Base-by-base conservation (phyloP, 164 flowering plant genomes). In the Cinnamomum chago region DNA sequence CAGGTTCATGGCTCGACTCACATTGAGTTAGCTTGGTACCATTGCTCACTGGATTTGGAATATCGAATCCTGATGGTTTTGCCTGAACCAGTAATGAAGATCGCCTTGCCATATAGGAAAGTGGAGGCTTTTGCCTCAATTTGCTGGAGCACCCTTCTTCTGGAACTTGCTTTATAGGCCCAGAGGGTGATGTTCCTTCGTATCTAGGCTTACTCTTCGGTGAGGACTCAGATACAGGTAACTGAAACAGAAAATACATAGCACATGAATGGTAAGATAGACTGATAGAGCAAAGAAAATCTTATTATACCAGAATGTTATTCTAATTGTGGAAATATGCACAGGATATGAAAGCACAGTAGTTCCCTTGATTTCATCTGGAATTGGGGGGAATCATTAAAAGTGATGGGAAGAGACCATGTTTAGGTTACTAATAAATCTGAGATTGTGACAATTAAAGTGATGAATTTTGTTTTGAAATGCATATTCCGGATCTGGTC, bases 201-300 rank as follows among this genome's bases (percentile, higher is more conserved):
- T 84, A 80, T 13, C 85, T 89, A 15, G 91, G 84, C 84, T 86
- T 91, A 33, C 84, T 82, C 86, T 89, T 95, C 2, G 96, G 93
- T 2, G 90, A 72, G 62, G 87, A 84, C 50, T 93, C 99, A 76
- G 78, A 69, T 23, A 77, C 76, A 27, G 91, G 91, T 47, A 88
- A 77, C 98, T 92, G 90, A 71, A 80, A 70, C 20, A 79, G 51
- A 83, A 33, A 78, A 75, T 23, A 35, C 40, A 69, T 33, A 58
- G 22, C 25, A 5, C 11, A 65, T 40, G 58, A 65, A 50, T 68
- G 58, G 68, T 60, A 24, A 28, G 17, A 72, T n/a, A 28, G 30
- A 30, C 33, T 30, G 33, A 30, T 30, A 62, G 15, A 79, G 24
- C 13, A n/a, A 13, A 62, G 2, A 50, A 71, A 17, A 27, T 25